A percentile compares a stretch with the other conserved stretches of the same genome.
Conservation (phyloP, 169 alveolate species). For the Plasmodium knowlesi region DNA sequence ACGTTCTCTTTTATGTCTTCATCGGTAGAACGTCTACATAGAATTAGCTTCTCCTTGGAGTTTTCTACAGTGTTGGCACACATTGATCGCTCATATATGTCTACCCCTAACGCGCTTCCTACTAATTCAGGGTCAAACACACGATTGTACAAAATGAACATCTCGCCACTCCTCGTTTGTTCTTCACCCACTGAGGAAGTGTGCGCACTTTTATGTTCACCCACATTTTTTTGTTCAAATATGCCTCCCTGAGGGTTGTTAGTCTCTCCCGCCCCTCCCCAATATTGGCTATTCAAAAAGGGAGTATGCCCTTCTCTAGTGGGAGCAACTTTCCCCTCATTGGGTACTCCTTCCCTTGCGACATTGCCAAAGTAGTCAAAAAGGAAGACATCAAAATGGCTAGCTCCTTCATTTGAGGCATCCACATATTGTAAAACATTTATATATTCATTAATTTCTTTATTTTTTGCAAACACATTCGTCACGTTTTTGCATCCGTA, state of each 20-base stretch:
- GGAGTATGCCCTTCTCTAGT: background rate
- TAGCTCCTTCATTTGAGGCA: constrained; percentile 12
- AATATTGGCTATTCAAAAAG: background rate
- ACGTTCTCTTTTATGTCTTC: background rate
- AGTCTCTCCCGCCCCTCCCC: background rate
- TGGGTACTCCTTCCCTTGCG: background rate
- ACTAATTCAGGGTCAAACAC: background rate
- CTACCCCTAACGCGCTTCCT: constrained; percentile 12
- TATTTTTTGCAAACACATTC: constrained; percentile 37
- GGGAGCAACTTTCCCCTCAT: background rate
- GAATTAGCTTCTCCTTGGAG: constrained; percentile 24
- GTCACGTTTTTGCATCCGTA: constrained; percentile 37
- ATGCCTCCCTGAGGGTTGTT: background rate
- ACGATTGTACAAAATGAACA: constrained; percentile 21
- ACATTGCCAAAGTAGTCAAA: constrained; percentile 12
- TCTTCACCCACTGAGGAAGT: background rate
- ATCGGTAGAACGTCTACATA: background rate
- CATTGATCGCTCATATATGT: constrained; percentile 10
- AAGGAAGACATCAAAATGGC: constrained; percentile 16
- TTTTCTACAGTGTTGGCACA: background rate
- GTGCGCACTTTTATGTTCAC: background rate
- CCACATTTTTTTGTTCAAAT: background rate
- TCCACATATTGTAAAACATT: constrained; percentile 44
- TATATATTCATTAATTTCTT: constrained; percentile 53
- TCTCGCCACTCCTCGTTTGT: constrained; percentile 9